Base-by-base conservation (phyloP, 805 yeast genomes). In the Vanderwaltozyma polyspora region DNA sequence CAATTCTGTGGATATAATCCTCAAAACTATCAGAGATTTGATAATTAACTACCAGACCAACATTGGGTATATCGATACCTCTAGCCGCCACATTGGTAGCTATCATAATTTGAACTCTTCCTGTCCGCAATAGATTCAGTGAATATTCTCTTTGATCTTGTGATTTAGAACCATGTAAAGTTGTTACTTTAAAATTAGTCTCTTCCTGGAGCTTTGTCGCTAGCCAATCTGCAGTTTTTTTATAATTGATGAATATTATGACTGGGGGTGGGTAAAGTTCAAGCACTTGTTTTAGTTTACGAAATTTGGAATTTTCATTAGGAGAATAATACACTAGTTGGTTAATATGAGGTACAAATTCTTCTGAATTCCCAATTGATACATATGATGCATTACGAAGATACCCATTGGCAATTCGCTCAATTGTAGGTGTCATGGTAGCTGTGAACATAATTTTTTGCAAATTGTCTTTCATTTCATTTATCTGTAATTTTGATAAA, bases 51-150 rank as follows among this genome's bases (percentile, higher is more conserved):
- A 89, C 97, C 24, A 87, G 55, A 0, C 91, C 74, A 6, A 89
- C 94, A 45, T 82, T 70, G 1, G 85, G 79, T n/a, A 89, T 76
- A 57, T 91, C 97, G 29, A 89, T 73, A 53, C 98, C 98, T 62
- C 98, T 72, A 3, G 95, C 94, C 0, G 96, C 96, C 17, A 89
- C 85, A 55, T 89, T 95, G 0, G 97, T 91, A 3, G 96, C 97
- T 13, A 89, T 76, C 28, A 89, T 59, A 6, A 83, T 64, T 33
- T 75, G 77, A 0, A 69, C 70, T 17, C 61, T 57, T 2, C 80
- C 77, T 5, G 58, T 43, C 29, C 77, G 66, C 41, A 89, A 67
- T 23, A 72, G 65, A 8, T 62, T 59, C 13, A 89, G 66, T 0
- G 94, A 81, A n/a, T 59, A 59, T 50, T 89, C 97, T 58, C 98